Evolutionary conservation across 129 eudicot genomes (phyloP).

Genomic region (Flaveria sonorensis): DNA sequence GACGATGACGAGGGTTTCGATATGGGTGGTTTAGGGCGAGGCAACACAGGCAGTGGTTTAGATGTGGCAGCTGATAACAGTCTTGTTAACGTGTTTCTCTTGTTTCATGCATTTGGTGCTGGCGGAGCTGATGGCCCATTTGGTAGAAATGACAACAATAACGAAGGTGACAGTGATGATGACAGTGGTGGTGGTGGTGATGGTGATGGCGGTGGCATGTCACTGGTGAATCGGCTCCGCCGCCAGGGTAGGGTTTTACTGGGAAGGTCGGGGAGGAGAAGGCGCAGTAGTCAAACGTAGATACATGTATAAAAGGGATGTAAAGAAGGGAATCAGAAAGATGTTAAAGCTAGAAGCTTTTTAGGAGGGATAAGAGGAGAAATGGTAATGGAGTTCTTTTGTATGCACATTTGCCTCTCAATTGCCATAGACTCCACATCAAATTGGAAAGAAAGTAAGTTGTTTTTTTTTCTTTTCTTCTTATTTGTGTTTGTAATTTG

Average conservation of each 20-base stretch:
- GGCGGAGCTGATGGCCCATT: slow-evolving; percentile 38
- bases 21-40: slow-evolving; percentile 33
- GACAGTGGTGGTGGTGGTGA: slow-evolving; percentile 30
- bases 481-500: slow-evolving; percentile 35
- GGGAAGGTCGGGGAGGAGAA: slow-evolving; percentile 66
- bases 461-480: slow-evolving; percentile 17
- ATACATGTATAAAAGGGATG: slow-evolving; percentile 30
- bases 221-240: slow-evolving; percentile 51
- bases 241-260: slow-evolving; percentile 60
- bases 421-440: slow-evolving; percentile 32
- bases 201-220: slow-evolving; percentile 37
- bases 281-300: slow-evolving; percentile 48
- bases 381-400: slow-evolving; percentile 30
- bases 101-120: slow-evolving; percentile 67
- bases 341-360: slow-evolving; percentile 31
- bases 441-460: slow-evolving; percentile 33
- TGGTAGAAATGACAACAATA: slow-evolving; percentile 41
- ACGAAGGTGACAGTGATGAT: slow-evolving; percentile 38
- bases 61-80: slow-evolving; percentile 54
- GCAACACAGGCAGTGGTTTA: slow-evolving; percentile 35
- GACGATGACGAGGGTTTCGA: slow-evolving; percentile 68
- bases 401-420: slow-evolving; percentile 16
- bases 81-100: slow-evolving; percentile 54
- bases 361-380: slow-evolving; percentile 30
- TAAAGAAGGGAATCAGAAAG: slow-evolving; percentile 40